Percentiles rank a stretch among this genome's conserved stretches.
phyloP scores from a whole-genome alignment of 768 basidiomycete species.

The Phaeotremella skinneri region DNA sequence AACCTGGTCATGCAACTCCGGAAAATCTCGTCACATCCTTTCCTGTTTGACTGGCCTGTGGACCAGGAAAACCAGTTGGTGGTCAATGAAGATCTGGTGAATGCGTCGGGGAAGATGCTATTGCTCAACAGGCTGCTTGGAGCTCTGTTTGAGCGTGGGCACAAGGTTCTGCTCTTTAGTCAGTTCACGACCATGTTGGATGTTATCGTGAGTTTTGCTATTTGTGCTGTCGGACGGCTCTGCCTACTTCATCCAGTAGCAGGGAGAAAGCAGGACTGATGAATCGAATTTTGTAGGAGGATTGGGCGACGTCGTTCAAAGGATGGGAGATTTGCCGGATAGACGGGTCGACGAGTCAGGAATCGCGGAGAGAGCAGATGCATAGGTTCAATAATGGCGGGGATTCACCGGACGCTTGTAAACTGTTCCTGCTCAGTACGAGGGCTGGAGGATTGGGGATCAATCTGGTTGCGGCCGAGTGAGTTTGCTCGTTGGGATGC shows the following conservation, averaged over 20 bases:
- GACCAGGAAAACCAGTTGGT: constrained; percentile 64
- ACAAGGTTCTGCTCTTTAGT: constrained; percentile 71
- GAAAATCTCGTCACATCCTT: constrained; percentile 76
- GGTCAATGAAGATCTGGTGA: constrained; percentile 75
- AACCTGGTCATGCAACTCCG: constrained; percentile 96
- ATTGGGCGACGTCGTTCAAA: constrained; percentile 85
- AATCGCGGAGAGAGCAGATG: constrained; percentile 82
- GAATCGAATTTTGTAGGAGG: too few relatives aligned
- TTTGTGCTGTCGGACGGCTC: constrained; percentile 3
- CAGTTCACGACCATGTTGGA: constrained; percentile 97
- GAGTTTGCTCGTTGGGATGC: constrained; percentile 12
- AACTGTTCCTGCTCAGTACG: constrained; percentile 71
- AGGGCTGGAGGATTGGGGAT: constrained; percentile 96
- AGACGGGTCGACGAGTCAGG: constrained; percentile 79
- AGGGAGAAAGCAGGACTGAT: constrained; percentile 36
- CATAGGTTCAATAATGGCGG: constrained; percentile 73
- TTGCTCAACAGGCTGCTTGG: constrained; percentile 81
- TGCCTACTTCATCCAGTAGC: not conserved
- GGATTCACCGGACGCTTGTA: constrained; percentile 55
- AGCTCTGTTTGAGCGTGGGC: constrained; percentile 72
- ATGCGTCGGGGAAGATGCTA: constrained; percentile 95
- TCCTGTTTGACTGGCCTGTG: constrained; percentile 79
- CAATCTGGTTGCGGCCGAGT: constrained; percentile 59
- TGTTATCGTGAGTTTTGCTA: constrained; percentile 72
- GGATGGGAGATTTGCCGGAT: constrained; percentile 83